Base-by-base conservation (phyloP, 257 asterid species). In the Solanum chiquidenum region DNA sequence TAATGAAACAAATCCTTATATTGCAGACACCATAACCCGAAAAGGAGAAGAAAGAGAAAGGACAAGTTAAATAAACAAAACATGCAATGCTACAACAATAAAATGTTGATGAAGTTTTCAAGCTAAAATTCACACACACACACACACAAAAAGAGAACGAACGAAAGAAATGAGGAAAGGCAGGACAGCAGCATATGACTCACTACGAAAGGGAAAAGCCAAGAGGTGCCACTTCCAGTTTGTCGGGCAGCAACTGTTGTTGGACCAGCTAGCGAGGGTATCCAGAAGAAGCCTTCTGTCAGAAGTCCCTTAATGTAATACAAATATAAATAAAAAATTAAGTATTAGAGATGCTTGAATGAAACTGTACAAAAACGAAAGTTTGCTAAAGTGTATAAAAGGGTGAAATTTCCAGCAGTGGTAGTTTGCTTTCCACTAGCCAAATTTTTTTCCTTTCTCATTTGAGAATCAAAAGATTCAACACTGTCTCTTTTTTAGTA, bases 261-360 rank as follows among this genome's bases (percentile, higher is more conserved):
- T 23, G 99, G 99, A 87, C 99, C 99, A 79, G 99, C 89, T 42
- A 97, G 92, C 20, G 99, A 96, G 71, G 99, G 99, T 93, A 97
- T 97, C 99, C 99, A 97, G 89, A 97, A 97, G 92, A 97, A 97
- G 88, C 99, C 99, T 92, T 97, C 99, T 38, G 98, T 93, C 86
- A 97, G 88, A 62, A 96, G 98, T 87, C 99, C 99, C 99, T 97
- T 87, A 10, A 90, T 80, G 64, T 49, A 40, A 84, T 33, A 20
- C 12, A 84, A 35, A 73, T 72, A 86, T 12, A 6, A 71, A n/a
- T 9, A 21, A 29, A 64, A 58, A 40, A 52, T 9, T 12, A 44
- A 4, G 6, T 49, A 29, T 80, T 44, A 49, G 69, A 49, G 69
- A 82, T 18, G 12, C 42, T 64, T 5, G 58, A 60, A 20, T 35